A percentile compares a stretch with the other conserved stretches of the same genome.
Evolutionary conservation across 768 basidiomycete genomes (phyloP).

Genomic region (Tulasnella sp.): DNA sequence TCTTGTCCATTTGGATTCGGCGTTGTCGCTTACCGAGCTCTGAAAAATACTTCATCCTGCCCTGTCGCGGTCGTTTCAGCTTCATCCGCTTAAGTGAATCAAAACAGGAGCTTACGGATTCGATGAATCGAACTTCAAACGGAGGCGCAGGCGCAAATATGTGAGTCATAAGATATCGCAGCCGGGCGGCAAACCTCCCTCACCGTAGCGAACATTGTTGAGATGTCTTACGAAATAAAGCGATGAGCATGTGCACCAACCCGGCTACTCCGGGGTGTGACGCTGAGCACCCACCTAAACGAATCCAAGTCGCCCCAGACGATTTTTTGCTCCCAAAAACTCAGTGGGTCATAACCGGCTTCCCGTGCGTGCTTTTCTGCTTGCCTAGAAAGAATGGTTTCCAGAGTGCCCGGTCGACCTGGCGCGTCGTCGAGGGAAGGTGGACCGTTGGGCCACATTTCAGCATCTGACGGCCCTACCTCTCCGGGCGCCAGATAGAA

Average conservation of each 20-base stretch:
- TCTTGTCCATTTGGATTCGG: background rate
- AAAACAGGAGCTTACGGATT: conserved; percentile 51
- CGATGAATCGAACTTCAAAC: conserved; percentile 6
- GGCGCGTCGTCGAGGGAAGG: background rate
- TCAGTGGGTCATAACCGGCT: conserved; percentile 54
- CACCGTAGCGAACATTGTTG: conserved; percentile 72
- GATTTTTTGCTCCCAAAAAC: conserved; percentile 76
- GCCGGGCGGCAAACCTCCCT: conserved; percentile 29
- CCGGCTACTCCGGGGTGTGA: background rate
- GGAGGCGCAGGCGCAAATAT: background rate
- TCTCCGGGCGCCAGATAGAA: conserved; percentile 60
- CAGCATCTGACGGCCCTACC: conserved; percentile 46
- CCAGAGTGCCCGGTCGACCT: background rate
- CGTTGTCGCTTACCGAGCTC: conserved; percentile 42
- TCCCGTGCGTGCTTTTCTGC: conserved; percentile 46
- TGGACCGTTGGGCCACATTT: conserved; percentile 7
- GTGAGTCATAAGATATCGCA: background rate
- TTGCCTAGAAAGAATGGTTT: conserved; percentile 35
- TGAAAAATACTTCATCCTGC: conserved; percentile 65
- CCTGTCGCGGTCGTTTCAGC: conserved; percentile 39
- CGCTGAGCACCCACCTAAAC: conserved; percentile 55
- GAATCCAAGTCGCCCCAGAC: conserved; percentile 78
- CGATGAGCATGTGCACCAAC: conserved; percentile 3
- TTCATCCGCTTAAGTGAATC: background rate
- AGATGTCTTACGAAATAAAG: conserved; percentile 53